Conservation (phyloP, 164 flowering plant genomes). For the Kalanchoe fedtschenkoi region DNA sequence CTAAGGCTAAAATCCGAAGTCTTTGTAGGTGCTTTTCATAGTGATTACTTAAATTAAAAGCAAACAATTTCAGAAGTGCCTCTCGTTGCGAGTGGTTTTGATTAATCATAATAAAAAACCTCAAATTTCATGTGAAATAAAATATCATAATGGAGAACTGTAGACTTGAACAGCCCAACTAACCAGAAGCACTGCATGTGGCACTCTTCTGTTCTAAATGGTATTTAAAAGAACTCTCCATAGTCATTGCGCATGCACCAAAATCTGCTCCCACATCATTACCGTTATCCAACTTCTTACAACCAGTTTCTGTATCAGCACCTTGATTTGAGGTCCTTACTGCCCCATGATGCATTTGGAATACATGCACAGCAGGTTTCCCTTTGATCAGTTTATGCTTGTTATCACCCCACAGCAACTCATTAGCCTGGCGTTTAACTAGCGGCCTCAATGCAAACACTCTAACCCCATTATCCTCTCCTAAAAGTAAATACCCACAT, state of each 20-base stretch:
- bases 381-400: conserved; percentile 9
- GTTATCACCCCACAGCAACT: conserved; percentile 11
- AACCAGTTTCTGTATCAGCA: conserved; percentile 10
- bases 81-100: too few relatives aligned
- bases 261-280: conserved; percentile 5
- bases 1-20: too few relatives aligned
- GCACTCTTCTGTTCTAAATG: conserved; percentile 18
- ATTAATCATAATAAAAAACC: too few relatives aligned
- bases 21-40: too few relatives aligned
- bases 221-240: conserved; percentile 15
- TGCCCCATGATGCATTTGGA: conserved; percentile 29
- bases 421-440: conserved; percentile 42
- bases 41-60: neutral
- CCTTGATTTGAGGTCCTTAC: conserved; percentile 12
- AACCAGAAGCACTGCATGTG: conserved; percentile 25
- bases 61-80: neutral
- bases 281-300: conserved; percentile 8
- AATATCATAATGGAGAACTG: neutral
- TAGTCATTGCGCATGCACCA: conserved; percentile 10
- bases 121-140: too few relatives aligned
- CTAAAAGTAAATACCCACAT: conserved; percentile 52
- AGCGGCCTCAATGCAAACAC: conserved; percentile 50
- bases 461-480: conserved; percentile 77
- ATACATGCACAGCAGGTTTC: conserved; percentile 12
- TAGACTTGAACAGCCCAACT: conserved; percentile 6